phyloP scores from a whole-genome alignment of 805 yeast species.

The Candida awuae region DNA sequence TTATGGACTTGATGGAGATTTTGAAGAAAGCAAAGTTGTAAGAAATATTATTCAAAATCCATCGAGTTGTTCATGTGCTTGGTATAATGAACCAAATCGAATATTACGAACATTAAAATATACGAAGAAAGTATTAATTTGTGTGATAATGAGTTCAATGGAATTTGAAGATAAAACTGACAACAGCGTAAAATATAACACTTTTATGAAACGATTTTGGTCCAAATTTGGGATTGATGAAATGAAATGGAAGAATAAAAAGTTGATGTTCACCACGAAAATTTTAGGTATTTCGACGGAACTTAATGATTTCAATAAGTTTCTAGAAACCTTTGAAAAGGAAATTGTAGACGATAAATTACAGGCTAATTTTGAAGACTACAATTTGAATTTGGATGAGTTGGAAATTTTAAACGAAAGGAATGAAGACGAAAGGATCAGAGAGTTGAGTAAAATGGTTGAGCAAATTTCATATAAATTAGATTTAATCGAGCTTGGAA shows the following conservation, averaged over 20 bases:
- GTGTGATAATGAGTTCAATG: constrained; percentile 5
- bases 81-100: constrained; percentile 8
- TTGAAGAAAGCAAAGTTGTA: constrained; percentile 6
- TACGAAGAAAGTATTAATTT: constrained; percentile 1
- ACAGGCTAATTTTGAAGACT: constrained; percentile 5
- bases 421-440: constrained; percentile 18
- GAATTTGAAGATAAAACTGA: not conserved
- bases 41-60: constrained; percentile 4
- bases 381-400: not conserved
- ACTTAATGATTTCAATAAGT: constrained; percentile 5
- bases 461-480: constrained; percentile 17
- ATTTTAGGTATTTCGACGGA: constrained; percentile 5
- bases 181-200: not conserved
- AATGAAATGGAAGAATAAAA: not conserved
- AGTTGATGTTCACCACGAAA: constrained; percentile 2
- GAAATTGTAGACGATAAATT: constrained; percentile 14
- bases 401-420: constrained; percentile 17
- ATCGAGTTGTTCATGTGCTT: constrained; percentile 5
- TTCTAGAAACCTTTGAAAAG: constrained; percentile 10
- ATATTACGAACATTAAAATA: constrained; percentile 3
- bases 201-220: constrained; percentile 8
- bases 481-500: constrained; percentile 16
- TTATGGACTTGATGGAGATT: constrained; percentile 7
- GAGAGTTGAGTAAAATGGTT: constrained; percentile 11
- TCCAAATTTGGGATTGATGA: constrained; percentile 5